phyloP scores from a whole-genome alignment of 2,329 filamentous ascomycete species.

The Aspergillus calidoustus region DNA sequence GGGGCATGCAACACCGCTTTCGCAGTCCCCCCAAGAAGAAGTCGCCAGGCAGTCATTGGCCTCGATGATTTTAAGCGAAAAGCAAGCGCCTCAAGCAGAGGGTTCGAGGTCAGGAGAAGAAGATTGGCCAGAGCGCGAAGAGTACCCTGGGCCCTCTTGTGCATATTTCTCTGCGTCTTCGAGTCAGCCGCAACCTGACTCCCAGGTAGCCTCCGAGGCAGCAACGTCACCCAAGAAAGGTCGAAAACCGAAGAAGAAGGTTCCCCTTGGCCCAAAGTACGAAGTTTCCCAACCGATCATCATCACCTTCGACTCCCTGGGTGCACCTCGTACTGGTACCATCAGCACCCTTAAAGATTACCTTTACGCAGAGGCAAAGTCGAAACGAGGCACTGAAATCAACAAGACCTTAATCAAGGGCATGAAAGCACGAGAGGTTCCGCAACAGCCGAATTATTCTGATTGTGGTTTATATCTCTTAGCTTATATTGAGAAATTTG shows the following conservation, averaged over 20 bases:
- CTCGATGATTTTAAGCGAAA: conserved; percentile 36
- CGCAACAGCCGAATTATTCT: conserved; percentile 78
- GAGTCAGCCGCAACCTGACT: conserved; percentile 18
- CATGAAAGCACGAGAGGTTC: conserved; percentile 75
- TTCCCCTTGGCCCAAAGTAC: conserved; percentile 41
- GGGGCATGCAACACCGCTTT: background rate
- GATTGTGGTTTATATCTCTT: conserved; percentile 91
- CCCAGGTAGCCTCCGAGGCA: conserved; percentile 20
- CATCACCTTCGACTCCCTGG: conserved; percentile 86
- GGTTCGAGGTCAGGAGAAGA: conserved; percentile 14
- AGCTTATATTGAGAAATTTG: conserved; percentile 81
- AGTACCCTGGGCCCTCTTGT: conserved; percentile 26
- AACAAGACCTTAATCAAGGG: conserved; percentile 55
- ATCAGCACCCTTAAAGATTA: conserved; percentile 75
- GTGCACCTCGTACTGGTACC: conserved; percentile 65
- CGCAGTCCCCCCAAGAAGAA: conserved; percentile 29
- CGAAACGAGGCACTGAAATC: conserved; percentile 60
- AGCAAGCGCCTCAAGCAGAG: conserved; percentile 2
- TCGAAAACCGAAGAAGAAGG: conserved; percentile 35
- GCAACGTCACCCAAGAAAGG: conserved; percentile 20
- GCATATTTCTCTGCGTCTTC: conserved; percentile 23
- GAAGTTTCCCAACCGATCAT: conserved; percentile 68
- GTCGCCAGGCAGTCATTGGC: conserved; percentile 30
- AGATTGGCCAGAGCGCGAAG: conserved; percentile 39
- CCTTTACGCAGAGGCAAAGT: conserved; percentile 71